Conservation (phyloP, 768 basidiomycete genomes). For the Cyathus striatus region DNA sequence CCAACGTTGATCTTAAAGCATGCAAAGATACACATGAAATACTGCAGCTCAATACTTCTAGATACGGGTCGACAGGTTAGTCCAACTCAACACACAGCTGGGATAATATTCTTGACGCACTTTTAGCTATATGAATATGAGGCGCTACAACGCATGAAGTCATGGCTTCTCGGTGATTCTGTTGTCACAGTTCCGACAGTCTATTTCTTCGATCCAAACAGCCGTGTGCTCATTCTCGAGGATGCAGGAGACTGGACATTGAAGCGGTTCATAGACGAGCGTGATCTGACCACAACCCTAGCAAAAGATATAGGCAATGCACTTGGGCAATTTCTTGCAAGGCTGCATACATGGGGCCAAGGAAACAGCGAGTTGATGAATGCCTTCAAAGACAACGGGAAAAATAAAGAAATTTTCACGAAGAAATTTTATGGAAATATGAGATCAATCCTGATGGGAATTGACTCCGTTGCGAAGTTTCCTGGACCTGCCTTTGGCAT, state of each 20-base stretch:
- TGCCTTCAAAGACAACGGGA: conserved; percentile 4
- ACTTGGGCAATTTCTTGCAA: conserved; percentile 3
- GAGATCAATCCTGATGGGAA: conserved; percentile 27
- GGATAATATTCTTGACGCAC: neutral
- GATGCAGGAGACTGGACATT: neutral
- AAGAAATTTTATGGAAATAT: conserved; percentile 41
- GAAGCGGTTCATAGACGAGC: conserved; percentile 7
- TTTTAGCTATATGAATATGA: neutral
- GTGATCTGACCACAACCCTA: neutral
- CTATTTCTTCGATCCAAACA: neutral
- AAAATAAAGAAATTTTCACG: conserved; percentile 10
- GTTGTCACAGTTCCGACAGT: neutral
- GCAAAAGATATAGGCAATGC: neutral
- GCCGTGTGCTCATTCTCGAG: neutral
- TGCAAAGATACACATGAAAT: conserved; percentile 10
- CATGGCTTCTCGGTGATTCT: neutral
- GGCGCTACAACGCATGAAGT: neutral
- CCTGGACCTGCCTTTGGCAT: conserved; percentile 35
- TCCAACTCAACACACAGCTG: neutral
- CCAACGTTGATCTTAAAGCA: neutral
- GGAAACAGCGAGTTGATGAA: neutral
- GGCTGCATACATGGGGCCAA: neutral
- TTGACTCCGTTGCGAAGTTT: conserved; percentile 25
- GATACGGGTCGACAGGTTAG: conserved; percentile 17
- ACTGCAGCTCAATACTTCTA: conserved; percentile 13